Evolutionary conservation across 768 basidiomycete genomes (phyloP).

Genomic region (Pilatotrama ljubarskyi): DNA sequence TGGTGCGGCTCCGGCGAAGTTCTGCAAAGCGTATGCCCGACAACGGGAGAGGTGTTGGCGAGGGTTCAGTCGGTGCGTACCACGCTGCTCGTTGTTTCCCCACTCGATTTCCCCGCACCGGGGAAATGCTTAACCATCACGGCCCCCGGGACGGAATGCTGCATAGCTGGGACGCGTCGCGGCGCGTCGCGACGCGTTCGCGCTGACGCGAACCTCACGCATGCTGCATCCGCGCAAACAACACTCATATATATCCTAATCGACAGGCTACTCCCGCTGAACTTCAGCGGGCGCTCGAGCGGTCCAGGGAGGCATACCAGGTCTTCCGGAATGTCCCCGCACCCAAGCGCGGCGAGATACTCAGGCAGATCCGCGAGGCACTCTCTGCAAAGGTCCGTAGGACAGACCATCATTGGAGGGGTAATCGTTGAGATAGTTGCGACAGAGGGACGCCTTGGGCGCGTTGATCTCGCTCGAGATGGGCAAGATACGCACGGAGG

Average conservation of each 20-base stretch:
- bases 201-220: not conserved
- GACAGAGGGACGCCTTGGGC: conserved; percentile 78
- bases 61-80: conserved; percentile 63
- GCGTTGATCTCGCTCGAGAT: conserved; percentile 85
- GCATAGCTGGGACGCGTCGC: no score
- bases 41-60: conserved; percentile 84
- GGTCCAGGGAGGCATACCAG: conserved; percentile 71
- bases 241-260: not conserved
- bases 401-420: not conserved
- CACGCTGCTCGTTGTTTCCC: no score
- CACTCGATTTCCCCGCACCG: no score
- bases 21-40: conserved; percentile 73
- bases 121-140: no score
- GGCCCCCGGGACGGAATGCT: no score
- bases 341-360: conserved; percentile 83
- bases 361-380: conserved; percentile 85
- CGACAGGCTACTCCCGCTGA: conserved; percentile 69
- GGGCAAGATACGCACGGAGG: conserved; percentile 91
- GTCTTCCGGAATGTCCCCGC: conserved; percentile 78
- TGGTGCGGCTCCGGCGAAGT: conserved; percentile 80
- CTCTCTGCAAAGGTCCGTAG: conserved; percentile 67
- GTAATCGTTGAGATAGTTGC: not conserved
- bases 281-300: conserved; percentile 64
- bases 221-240: not conserved
- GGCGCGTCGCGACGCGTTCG: not conserved